These are phyloP conservation scores for Gossypium anomalum DNA, from an alignment of 345 rosid genomes.

Conservation along the genomic window DNA sequence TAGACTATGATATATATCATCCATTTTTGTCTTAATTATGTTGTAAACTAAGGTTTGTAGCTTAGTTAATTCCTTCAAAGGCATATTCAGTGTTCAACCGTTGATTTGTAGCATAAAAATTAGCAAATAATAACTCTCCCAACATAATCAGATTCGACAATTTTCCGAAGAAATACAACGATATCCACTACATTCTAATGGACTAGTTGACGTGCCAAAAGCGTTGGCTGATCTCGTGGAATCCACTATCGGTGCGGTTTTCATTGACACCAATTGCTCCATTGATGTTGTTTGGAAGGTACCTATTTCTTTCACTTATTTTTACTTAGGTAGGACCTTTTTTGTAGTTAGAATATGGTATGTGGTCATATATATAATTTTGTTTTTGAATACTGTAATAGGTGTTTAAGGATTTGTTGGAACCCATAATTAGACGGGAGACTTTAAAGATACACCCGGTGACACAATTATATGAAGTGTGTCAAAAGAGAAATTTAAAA, in stretches of 20 bases:
- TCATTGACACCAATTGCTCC: slow-evolving; percentile 34
- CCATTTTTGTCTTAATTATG: too few relatives aligned
- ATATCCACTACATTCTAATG: slow-evolving; percentile 56
- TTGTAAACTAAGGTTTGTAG: too few relatives aligned
- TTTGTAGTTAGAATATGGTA: not conserved
- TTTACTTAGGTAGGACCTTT: not conserved
- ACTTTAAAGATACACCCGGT: slow-evolving; percentile 41
- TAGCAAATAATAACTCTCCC: not conserved
- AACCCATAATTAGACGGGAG: slow-evolving; percentile 44
- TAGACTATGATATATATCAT: too few relatives aligned
- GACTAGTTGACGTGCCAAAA: slow-evolving; percentile 50
- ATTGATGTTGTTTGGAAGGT: slow-evolving; percentile 49
- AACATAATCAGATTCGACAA: slow-evolving; percentile 36
- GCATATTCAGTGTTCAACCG: too few relatives aligned
- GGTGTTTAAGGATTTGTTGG: slow-evolving; percentile 52
- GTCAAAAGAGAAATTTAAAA: slow-evolving; percentile 52
- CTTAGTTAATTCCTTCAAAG: too few relatives aligned
- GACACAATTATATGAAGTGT: slow-evolving; percentile 42
- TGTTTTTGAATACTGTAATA: not conserved
- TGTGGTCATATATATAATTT: not conserved
- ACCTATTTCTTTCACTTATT: not conserved
- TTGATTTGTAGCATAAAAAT: too few relatives aligned
- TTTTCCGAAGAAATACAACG: slow-evolving; percentile 38
- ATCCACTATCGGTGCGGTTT: slow-evolving; percentile 52
- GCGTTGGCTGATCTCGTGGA: slow-evolving; percentile 61